Evolutionary conservation across 495 filamentous ascomycete genomes (phyloP), one percentile per base, ranked within the genome.

Genomic region (Mycothermus thermophilus): DNA sequence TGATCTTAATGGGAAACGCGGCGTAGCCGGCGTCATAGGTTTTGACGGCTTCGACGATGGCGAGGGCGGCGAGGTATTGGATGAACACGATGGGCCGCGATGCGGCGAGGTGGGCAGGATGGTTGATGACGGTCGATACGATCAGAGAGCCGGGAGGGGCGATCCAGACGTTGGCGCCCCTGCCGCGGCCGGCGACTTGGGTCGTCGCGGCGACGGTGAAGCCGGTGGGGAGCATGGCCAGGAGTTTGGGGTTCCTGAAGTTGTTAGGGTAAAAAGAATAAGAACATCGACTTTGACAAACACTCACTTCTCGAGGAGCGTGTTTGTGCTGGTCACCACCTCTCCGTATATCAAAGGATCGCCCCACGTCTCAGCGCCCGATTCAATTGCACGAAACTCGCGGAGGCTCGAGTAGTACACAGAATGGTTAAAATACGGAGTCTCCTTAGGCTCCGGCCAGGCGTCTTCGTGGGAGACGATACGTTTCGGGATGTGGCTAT

Each of bases 101-200:
- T 4, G 70, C 56, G 11, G 74, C 74, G 32, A 85, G 67, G 20
- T 75, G 64, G 21, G 81, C 72, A 6, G 78, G 67, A 58, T 96
- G 92, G 22, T 80, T 78, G 29, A 97, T 69, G 12, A 88, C 73
- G 9, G 78, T 83, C 6, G 83, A 92, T 62, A 90, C 86, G 46
- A 95, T 75, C 7, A 97, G 69, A 13, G 75, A 71, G 0, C 90
- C 90, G 2, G 82, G 69, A 3, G 90, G 92, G 0, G 90, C 85
- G 2, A 97, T 76, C 90, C 92, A 97, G 44, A 93, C 81, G 46
- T 97, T 96, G 27, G 66, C 74, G 4, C 92, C 92, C 2, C 90
- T 79, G 13, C 90, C 90, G 27, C 90, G 74, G n/a, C 83, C 92
- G 6, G 85, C 80, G 10, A 95, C 65, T 54, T 97, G 92, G 1